Evolutionary conservation across 192 early-diverging fungal species (phyloP), one percentile per base, ranked within the genome.

Genomic region (Backusella tarrabulga): DNA sequence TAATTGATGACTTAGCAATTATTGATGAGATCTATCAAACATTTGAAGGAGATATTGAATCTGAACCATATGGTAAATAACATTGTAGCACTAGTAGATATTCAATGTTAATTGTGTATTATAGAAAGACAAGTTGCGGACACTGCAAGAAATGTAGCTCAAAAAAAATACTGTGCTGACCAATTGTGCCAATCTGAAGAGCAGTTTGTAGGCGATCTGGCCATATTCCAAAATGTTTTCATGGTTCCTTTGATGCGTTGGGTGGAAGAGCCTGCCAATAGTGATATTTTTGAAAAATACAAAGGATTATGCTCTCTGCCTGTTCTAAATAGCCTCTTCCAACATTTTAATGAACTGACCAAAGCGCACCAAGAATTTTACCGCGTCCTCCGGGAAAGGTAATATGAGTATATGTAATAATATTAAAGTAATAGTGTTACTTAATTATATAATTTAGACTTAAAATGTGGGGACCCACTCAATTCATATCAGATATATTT

Each of bases 401-500:
- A 63, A 41, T 38, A 68, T 0, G 17, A 44, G 44, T 44, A 32
- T 17, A 50, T 34, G 23, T 34, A 50, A 34, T 19, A 72, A 15
- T 6, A 34, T 15, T n/a, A 44, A 11, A 42, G 23, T 32, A n/a
- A 34, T 14, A 34, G 12, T 6, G 5, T 34, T 36, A 56, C 23
- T 60, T 7, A 34, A 35, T 34, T n/a, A 52, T 7, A 23, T 1
- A 60, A 74, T 56, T 32, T 36, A 74, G 73, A 40, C 36, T 74
- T 23, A 32, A 74, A 15, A 74, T 74, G 32, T 74, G 73, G 73
- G 73, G 73, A 26, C 73, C 73, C 14, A 74, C 73, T 38, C 73
- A 74, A 19, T 63, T 74, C 36, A 26, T 74, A 29, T 60, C 73
- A 7, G 73, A 74, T 63, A 66, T 74, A 36, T 74, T 74, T 74